Conservation (phyloP, 345 rosid species). For the Arabidopsis arenosa region DNA sequence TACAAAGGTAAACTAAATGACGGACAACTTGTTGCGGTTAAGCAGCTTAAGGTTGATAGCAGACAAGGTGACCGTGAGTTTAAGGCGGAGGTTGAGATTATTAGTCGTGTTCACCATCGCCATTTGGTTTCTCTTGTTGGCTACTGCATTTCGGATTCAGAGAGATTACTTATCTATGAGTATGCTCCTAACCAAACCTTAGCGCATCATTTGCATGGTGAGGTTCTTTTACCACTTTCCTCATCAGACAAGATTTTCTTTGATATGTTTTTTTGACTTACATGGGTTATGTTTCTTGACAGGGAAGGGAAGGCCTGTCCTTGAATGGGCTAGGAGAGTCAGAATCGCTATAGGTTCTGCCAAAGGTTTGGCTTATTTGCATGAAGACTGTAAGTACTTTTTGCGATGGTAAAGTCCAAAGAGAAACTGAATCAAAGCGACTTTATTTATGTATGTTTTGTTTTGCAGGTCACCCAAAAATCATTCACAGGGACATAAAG, state of each 20-base stretch:
- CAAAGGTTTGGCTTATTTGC: conserved; percentile 95
- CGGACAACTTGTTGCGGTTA: conserved; percentile 76
- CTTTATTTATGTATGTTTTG: background rate
- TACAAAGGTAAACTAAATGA: conserved; percentile 63
- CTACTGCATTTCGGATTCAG: conserved; percentile 62
- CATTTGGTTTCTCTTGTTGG: conserved; percentile 95
- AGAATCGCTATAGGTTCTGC: conserved; percentile 92
- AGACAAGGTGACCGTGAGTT: conserved; percentile 99
- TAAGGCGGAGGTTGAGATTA: conserved; percentile 92
- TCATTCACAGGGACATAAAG: conserved; percentile 93
- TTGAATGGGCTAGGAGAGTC: conserved; percentile 87
- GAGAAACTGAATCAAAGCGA: background rate
- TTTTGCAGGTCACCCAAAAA: conserved; percentile 82
- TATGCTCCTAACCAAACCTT: conserved; percentile 85
- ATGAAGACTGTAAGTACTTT: conserved; percentile 84
- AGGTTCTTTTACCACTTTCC: conserved; percentile 13
- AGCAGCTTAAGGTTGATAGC: conserved; percentile 90
- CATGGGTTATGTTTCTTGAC: conserved; percentile 12
- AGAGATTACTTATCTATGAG: conserved; percentile 85
- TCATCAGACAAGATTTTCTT: background rate
- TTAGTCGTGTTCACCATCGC: conserved; percentile 91
- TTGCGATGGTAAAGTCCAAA: background rate
- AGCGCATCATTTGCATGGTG: conserved; percentile 92
- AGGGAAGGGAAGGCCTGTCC: conserved; percentile 62
- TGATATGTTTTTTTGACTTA: background rate